phyloP scores from a whole-genome alignment of 2,329 filamentous ascomycete genomes.

The Dactylellina parvicollis region DNA sequence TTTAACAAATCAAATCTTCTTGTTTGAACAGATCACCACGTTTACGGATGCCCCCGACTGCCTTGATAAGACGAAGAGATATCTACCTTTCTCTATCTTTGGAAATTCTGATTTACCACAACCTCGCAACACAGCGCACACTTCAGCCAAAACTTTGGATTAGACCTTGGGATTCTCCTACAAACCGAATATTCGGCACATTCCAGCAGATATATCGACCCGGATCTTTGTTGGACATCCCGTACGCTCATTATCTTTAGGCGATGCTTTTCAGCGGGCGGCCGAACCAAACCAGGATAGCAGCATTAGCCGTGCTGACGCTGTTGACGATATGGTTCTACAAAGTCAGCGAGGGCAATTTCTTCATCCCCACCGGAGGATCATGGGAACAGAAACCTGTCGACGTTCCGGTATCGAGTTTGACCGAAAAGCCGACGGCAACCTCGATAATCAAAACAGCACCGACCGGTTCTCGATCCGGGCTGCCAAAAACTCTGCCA shows the following conservation, averaged over 20 bases:
- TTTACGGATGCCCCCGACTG: too few relatives aligned
- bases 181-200: too few relatives aligned
- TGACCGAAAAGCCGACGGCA: not conserved
- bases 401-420: not conserved
- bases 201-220: too few relatives aligned
- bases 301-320: not conserved
- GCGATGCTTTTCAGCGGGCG: conserved; percentile 8
- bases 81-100: too few relatives aligned
- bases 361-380: not conserved
- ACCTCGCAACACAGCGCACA: too few relatives aligned
- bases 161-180: too few relatives aligned
- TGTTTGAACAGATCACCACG: too few relatives aligned
- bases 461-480: not conserved
- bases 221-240: not conserved
- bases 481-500: not conserved
- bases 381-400: not conserved
- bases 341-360: not conserved
- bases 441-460: not conserved
- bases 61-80: too few relatives aligned
- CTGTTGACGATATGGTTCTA: conserved; percentile 17
- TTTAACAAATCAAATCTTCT: too few relatives aligned
- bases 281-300: not conserved
- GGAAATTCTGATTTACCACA: too few relatives aligned
- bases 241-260: not conserved
- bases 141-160: too few relatives aligned